These are phyloP conservation scores for Pterocarpus santalinus DNA, from an alignment of 306 rosid species.

Conservation along the genomic window DNA sequence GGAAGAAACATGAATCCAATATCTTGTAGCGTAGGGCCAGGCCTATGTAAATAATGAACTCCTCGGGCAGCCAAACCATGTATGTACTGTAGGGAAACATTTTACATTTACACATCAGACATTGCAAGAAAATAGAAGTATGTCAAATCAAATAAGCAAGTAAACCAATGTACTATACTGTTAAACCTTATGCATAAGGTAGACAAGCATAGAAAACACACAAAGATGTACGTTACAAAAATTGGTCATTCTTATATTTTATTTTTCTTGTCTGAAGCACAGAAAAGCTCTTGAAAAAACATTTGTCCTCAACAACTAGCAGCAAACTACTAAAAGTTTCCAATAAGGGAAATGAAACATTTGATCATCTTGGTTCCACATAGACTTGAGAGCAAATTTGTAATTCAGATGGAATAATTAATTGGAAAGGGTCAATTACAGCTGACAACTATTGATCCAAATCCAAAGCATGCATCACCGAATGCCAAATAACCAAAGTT, in stretches of 20 bases:
- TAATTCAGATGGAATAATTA: slow-evolving; percentile 22
- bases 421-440: slow-evolving; percentile 1
- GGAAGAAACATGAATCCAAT: slow-evolving; percentile 84
- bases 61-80: slow-evolving; percentile 93
- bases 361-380: slow-evolving; percentile 34
- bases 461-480: background rate
- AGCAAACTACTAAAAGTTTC: slow-evolving; percentile 14
- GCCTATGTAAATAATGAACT: slow-evolving; percentile 88
- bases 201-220: slow-evolving; percentile 26
- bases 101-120: slow-evolving; percentile 32
- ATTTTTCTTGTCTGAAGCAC: background rate
- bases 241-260: slow-evolving; percentile 19
- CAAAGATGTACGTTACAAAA: slow-evolving; percentile 18
- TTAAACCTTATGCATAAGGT: slow-evolving; percentile 25
- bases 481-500: slow-evolving; percentile 37
- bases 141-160: slow-evolving; percentile 30
- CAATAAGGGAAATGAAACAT: slow-evolving; percentile 14
- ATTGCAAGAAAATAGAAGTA: slow-evolving; percentile 36
- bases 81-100: slow-evolving; percentile 65
- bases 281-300: slow-evolving; percentile 5
- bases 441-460: background rate
- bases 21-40: slow-evolving; percentile 87
- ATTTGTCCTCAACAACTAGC: slow-evolving; percentile 33
- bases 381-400: slow-evolving; percentile 4
- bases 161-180: slow-evolving; percentile 22